These are phyloP conservation scores for Paramarasmius palmivorus DNA, from an alignment of 1,284 basidiomycete species.

Conservation along the genomic window DNA sequence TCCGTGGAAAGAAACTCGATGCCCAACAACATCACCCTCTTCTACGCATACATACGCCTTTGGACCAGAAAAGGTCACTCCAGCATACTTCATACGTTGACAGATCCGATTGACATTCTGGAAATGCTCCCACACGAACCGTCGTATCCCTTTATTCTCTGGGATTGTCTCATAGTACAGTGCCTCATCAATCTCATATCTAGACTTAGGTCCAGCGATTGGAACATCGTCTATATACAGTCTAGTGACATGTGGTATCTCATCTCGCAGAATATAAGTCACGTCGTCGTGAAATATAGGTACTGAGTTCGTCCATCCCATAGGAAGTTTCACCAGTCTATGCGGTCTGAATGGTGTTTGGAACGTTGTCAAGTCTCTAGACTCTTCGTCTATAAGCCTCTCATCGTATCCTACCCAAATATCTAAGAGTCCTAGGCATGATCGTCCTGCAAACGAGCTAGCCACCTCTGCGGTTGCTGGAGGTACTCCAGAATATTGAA, in stretches of 20 bases:
- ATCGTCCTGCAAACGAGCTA: not conserved
- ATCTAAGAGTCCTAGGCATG: constrained; percentile 18
- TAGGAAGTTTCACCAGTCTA: constrained; percentile 19
- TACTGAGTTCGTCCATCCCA: constrained; percentile 39
- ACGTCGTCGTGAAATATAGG: constrained; percentile 37
- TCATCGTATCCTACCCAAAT: constrained; percentile 25
- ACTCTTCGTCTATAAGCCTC: constrained; percentile 21
- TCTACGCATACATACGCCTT: too few relatives aligned
- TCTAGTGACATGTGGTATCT: constrained; percentile 34
- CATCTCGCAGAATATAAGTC: constrained; percentile 31
- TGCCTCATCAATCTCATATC: constrained; percentile 18
- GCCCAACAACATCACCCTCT: not conserved
- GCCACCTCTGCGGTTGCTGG: constrained; percentile 20
- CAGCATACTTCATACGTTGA: too few relatives aligned
- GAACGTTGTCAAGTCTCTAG: constrained; percentile 32
- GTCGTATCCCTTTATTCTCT: too few relatives aligned
- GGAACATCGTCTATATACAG: constrained; percentile 33
- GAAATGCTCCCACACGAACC: too few relatives aligned
- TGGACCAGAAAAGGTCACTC: too few relatives aligned
- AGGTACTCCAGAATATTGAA: constrained; percentile 28
- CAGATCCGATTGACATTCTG: too few relatives aligned
- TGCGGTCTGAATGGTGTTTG: constrained; percentile 22
- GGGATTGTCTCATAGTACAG: too few relatives aligned
- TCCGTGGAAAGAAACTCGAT: not conserved
- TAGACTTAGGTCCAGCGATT: constrained; percentile 20